phyloP scores from a whole-genome alignment of 1,284 basidiomycete genomes.

The Microbotryum violaceum region DNA sequence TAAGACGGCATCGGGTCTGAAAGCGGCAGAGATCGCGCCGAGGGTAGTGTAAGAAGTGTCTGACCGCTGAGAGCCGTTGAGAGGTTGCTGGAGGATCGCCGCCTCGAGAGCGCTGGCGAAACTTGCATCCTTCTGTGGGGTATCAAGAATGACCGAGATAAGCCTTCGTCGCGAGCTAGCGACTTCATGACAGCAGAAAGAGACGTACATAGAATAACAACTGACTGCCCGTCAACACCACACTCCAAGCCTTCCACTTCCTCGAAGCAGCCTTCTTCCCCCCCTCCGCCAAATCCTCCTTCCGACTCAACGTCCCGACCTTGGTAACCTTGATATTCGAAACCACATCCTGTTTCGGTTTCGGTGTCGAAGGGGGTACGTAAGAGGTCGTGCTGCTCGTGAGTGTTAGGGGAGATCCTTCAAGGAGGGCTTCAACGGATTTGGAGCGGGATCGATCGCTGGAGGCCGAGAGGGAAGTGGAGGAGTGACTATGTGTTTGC shows the following conservation, averaged over 20 bases:
- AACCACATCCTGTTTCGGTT: constrained; percentile 3
- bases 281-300: constrained; percentile 69
- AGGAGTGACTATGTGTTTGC: constrained; percentile 37
- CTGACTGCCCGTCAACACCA: constrained; percentile 82
- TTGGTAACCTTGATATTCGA: constrained; percentile 66
- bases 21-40: constrained; percentile 41
- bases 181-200: neutral
- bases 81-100: constrained; percentile 11
- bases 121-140: constrained; percentile 52
- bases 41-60: no score
- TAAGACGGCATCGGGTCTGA: constrained; percentile 80
- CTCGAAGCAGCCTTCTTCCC: constrained; percentile 66
- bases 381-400: constrained; percentile 22
- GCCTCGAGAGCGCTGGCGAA: constrained; percentile 7
- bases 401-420: constrained; percentile 17
- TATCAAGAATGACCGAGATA: neutral
- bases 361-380: constrained; percentile 10
- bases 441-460: neutral
- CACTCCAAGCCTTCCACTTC: constrained; percentile 83
- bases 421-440: neutral
- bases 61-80: neutral
- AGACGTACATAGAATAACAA: constrained; percentile 64
- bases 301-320: constrained; percentile 70
- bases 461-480: no score
- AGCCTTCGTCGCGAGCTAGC: neutral